Conservation (phyloP, 129 eudicot species). For the Escallonia rubra region DNA sequence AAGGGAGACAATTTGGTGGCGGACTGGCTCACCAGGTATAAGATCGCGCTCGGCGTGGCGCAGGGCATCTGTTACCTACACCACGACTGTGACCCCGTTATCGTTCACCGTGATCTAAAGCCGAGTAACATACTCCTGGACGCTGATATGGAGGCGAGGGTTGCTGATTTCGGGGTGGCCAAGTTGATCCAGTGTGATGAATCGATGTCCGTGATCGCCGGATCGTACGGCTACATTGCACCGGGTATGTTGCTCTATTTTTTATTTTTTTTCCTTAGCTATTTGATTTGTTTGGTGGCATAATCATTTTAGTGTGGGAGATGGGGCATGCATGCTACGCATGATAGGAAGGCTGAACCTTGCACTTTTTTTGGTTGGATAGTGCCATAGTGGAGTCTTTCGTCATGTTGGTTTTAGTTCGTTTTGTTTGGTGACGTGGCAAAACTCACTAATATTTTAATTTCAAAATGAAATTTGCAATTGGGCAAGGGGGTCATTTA, state of each 20-base stretch:
- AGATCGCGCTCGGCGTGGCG: conserved; percentile 88
- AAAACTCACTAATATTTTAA: background rate
- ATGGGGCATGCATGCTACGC: too few species aligned
- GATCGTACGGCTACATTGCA: conserved; percentile 95
- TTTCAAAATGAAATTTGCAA: too few species aligned
- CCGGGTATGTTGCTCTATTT: conserved; percentile 54
- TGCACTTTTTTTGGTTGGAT: background rate
- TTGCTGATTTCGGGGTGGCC: conserved; percentile 97
- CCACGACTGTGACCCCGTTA: conserved; percentile 95
- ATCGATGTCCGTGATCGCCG: conserved; percentile 96
- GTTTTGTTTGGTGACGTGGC: conserved; percentile 36
- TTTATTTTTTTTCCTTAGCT: background rate
- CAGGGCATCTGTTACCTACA: conserved; percentile 96
- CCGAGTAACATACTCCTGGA: conserved; percentile 89
- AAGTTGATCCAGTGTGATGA: conserved; percentile 79
- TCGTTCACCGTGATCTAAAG: conserved; percentile 90
- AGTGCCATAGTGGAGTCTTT: background rate
- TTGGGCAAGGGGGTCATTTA: too few species aligned
- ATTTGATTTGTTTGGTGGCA: background rate
- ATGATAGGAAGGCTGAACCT: too few species aligned
- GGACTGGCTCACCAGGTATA: conserved; percentile 87
- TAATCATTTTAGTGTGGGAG: background rate
- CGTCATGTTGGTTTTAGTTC: conserved; percentile 27
- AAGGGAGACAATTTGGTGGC: conserved; percentile 62
- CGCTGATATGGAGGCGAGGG: conserved; percentile 90